These are phyloP conservation scores for Dipteronia dyeriana DNA, from an alignment of 345 rosid genomes.

Conservation along the genomic window DNA sequence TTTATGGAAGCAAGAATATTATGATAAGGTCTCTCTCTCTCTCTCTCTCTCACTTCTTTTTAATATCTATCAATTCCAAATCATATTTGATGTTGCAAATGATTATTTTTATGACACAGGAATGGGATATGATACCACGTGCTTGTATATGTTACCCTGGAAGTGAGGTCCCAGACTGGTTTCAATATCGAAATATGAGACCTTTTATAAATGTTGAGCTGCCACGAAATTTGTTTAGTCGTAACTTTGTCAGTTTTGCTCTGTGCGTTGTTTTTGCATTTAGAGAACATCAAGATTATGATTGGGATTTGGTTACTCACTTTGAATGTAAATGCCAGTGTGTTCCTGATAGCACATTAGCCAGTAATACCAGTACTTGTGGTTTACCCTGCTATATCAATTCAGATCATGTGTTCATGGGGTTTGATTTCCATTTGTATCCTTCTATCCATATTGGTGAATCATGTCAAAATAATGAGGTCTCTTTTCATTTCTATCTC, in stretches of 20 bases:
- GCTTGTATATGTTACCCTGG: slow-evolving; percentile 1
- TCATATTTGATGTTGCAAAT: not conserved
- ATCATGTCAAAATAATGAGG: too few species aligned
- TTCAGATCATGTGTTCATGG: not conserved
- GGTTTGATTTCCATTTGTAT: not conserved
- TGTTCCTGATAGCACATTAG: too few species aligned
- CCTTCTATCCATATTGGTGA: too few species aligned
- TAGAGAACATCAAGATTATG: not conserved
- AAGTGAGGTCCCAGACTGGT: slow-evolving; percentile 19
- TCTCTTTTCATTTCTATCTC: too few species aligned
- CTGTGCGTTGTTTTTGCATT: slow-evolving; percentile 7
- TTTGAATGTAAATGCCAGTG: not conserved
- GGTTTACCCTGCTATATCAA: not conserved
- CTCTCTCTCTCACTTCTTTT: not conserved
- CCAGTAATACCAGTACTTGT: too few species aligned
- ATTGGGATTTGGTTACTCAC: not conserved
- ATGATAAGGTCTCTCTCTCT: not conserved
- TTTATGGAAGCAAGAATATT: not conserved
- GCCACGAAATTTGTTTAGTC: not conserved
- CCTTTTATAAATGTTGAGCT: not conserved
- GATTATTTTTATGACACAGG: not conserved
- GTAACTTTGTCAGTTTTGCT: not conserved
- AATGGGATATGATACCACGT: fast-evolving
- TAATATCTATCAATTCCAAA: not conserved
- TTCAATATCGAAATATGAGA: not conserved